Evolutionary conservation across 495 filamentous ascomycete species (phyloP).

Genomic region (Cercophora sp.): DNA sequence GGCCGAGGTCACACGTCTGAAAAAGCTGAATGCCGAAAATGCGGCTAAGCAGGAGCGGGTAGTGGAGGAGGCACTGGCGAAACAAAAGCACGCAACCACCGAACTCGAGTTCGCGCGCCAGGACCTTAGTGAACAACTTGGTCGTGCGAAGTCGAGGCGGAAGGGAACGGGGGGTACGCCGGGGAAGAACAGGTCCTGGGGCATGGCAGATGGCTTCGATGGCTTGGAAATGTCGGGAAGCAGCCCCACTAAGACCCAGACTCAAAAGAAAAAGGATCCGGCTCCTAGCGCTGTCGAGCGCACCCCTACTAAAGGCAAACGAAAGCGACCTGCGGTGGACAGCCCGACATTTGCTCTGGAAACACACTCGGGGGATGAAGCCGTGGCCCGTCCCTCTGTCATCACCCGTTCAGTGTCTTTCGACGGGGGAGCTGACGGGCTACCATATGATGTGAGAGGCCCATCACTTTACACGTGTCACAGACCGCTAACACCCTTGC

Average conservation of each 20-base stretch:
- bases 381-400: background rate
- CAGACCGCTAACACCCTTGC: conserved; percentile 12
- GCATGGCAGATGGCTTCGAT: conserved; percentile 51
- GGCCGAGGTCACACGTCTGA: conserved; percentile 41
- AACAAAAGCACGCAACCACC: conserved; percentile 41
- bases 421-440: conserved; percentile 6
- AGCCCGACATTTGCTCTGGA: conserved; percentile 49
- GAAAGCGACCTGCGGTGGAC: conserved; percentile 48
- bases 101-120: conserved; percentile 52
- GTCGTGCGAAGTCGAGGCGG: conserved; percentile 35
- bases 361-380: conserved; percentile 26
- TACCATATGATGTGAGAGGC: conserved; percentile 34
- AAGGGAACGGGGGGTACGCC: conserved; percentile 41
- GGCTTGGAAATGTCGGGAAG: conserved; percentile 47
- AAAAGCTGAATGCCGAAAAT: conserved; percentile 43
- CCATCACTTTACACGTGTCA: background rate
- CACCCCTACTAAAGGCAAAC: conserved; percentile 47
- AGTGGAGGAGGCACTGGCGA: conserved; percentile 41
- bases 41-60: conserved; percentile 42
- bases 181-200: conserved; percentile 43
- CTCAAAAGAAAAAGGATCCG: conserved; percentile 29
- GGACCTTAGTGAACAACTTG: conserved; percentile 47
- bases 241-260: conserved; percentile 38
- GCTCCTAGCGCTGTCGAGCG: conserved; percentile 38
- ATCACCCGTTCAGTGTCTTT: background rate